Conservation (phyloP, 768 basidiomycete genomes). For the Lepiota venenata region DNA sequence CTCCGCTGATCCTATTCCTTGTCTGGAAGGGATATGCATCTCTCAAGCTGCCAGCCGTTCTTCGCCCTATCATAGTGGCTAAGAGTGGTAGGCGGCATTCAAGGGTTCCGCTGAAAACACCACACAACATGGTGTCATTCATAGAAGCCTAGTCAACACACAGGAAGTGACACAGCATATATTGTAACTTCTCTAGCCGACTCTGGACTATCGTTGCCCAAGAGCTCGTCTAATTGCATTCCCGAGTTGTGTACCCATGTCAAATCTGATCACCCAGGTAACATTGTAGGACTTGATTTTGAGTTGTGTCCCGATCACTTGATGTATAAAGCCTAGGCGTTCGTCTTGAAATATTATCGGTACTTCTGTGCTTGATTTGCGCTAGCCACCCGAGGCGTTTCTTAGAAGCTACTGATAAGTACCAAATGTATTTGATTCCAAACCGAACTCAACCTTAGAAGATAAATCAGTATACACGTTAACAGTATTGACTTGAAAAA, state of each 20-base stretch:
- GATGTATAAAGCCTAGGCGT: too few species aligned
- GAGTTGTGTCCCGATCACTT: too few species aligned
- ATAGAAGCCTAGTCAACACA: constrained; percentile 17
- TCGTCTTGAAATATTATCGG: too few species aligned
- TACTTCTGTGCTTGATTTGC: too few species aligned
- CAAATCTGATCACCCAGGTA: too few species aligned
- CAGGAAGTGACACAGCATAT: constrained; percentile 23
- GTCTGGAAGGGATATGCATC: background rate
- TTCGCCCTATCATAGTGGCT: background rate
- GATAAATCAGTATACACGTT: too few species aligned
- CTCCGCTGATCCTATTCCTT: background rate
- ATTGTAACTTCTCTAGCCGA: constrained; percentile 34
- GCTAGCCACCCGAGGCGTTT: too few species aligned
- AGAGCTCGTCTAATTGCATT: constrained; percentile 67
- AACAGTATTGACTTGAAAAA: too few species aligned
- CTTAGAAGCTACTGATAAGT: too few species aligned
- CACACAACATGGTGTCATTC: constrained; percentile 7
- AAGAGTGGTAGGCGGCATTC: constrained; percentile 51
- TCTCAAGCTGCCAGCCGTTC: background rate
- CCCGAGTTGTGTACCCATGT: constrained; percentile 16
- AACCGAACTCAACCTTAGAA: too few species aligned
- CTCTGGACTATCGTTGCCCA: constrained; percentile 57
- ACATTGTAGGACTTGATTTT: too few species aligned
- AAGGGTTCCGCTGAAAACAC: constrained; percentile 34
- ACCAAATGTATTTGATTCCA: too few species aligned